Conservation (phyloP, 2,329 filamentous ascomycete genomes). For the Dactylellina sp. region DNA sequence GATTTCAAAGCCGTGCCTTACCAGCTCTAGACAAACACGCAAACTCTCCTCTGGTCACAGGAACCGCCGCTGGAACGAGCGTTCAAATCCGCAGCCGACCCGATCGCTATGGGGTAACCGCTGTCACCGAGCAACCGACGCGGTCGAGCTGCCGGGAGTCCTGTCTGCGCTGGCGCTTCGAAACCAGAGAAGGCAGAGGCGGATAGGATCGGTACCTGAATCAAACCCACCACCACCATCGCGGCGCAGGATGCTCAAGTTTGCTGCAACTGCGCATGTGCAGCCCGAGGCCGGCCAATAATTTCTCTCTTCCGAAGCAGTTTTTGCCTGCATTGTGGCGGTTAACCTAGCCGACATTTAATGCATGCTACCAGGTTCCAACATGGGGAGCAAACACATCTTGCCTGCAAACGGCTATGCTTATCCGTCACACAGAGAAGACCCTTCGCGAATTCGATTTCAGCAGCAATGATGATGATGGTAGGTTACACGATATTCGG, state of each 20-base stretch:
- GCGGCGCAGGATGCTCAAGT: constrained; percentile 15
- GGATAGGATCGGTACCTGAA: constrained; percentile 51
- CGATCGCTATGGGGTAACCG: neutral
- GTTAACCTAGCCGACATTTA: constrained; percentile 30
- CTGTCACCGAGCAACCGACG: constrained; percentile 14
- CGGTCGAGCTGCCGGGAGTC: constrained; percentile 17
- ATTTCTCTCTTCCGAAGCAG: constrained; percentile 20
- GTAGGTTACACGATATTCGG: too few species aligned
- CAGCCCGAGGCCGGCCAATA: constrained; percentile 17
- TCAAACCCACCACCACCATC: constrained; percentile 25
- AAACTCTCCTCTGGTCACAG: too few species aligned
- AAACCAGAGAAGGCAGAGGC: constrained; percentile 14
- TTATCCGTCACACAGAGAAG: neutral
- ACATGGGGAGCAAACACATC: constrained; percentile 12
- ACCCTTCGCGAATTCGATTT: too few species aligned
- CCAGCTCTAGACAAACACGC: constrained; percentile 33
- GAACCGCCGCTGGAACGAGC: neutral
- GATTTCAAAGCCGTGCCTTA: constrained; percentile 25
- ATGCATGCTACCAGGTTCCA: constrained; percentile 25
- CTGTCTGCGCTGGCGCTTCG: constrained; percentile 19
- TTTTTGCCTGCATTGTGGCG: constrained; percentile 38
- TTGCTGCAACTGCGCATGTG: constrained; percentile 31
- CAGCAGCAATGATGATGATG: too few species aligned
- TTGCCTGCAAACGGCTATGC: neutral
- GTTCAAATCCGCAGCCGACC: neutral